These are phyloP conservation scores for Coniella lustricola DNA, from an alignment of 2,329 filamentous ascomycete genomes.

Conservation along the genomic window DNA sequence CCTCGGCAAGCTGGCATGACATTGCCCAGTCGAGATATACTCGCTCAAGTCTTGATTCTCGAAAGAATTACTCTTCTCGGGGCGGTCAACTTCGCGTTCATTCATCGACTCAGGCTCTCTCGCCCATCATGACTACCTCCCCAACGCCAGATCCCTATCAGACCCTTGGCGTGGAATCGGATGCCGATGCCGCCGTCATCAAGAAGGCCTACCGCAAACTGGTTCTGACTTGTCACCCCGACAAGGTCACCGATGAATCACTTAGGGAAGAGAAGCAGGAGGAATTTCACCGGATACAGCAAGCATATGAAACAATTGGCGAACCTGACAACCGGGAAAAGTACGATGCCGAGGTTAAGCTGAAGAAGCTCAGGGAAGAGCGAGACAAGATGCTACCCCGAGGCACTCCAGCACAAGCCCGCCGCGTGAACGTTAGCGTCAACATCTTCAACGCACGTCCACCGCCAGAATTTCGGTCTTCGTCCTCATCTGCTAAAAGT, in stretches of 20 bases:
- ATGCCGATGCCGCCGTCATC: constrained; percentile 65
- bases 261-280: constrained; percentile 73
- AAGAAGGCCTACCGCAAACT: constrained; percentile 78
- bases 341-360: constrained; percentile 70
- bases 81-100: too few relatives aligned
- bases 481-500: constrained; percentile 18
- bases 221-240: constrained; percentile 81
- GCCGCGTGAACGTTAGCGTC: constrained; percentile 27
- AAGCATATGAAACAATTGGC: constrained; percentile 84
- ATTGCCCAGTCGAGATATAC: constrained; percentile 1
- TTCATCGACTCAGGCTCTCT: neutral
- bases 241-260: constrained; percentile 76
- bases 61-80: constrained; percentile 10
- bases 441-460: constrained; percentile 48
- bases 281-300: constrained; percentile 87
- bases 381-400: constrained; percentile 35
- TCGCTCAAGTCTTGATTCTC: constrained; percentile 7
- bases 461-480: constrained; percentile 27
- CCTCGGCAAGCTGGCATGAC: constrained; percentile 2
- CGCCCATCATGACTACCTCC: constrained; percentile 37
- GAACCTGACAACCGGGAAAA: constrained; percentile 64
- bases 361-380: constrained; percentile 58
- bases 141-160: constrained; percentile 70
- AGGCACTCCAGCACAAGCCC: constrained; percentile 30
- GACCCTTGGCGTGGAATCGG: constrained; percentile 64